Conservation (phyloP, 352 stramenopile genomes). For the Phytophthora ohioensis region DNA sequence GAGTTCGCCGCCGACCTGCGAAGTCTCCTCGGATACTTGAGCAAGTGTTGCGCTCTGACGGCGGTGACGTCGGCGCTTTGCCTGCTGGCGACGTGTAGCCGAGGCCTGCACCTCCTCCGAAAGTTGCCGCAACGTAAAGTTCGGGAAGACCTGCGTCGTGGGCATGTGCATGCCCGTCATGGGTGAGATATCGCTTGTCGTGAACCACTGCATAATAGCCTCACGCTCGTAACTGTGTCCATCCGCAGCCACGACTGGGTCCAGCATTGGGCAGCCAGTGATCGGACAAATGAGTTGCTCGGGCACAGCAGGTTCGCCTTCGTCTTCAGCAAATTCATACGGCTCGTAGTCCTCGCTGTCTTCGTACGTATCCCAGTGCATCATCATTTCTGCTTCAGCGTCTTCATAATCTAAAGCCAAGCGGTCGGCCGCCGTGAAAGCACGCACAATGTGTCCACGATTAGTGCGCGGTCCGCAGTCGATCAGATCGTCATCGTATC, state of each 20-base stretch:
- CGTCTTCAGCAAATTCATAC: constrained; percentile 25
- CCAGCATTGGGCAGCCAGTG: constrained; percentile 94
- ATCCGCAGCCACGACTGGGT: constrained; percentile 96
- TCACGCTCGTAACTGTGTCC: constrained; percentile 98
- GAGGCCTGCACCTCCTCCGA: constrained; percentile 66
- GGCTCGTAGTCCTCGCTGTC: constrained; percentile 34
- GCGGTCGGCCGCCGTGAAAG: constrained; percentile 53
- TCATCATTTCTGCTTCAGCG: constrained; percentile 41
- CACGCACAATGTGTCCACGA: constrained; percentile 61
- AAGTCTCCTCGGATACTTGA: constrained; percentile 14
- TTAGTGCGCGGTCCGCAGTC: constrained; percentile 55
- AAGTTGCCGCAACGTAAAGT: constrained; percentile 76
- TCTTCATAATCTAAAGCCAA: constrained; percentile 42
- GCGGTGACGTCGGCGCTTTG: constrained; percentile 17
- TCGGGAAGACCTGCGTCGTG: constrained; percentile 80
- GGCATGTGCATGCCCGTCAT: constrained; percentile 79
- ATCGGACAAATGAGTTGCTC: constrained; percentile 93
- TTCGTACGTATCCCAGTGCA: constrained; percentile 45
- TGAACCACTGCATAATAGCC: constrained; percentile 95
- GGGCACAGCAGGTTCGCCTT: constrained; percentile 42
- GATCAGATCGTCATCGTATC: constrained; percentile 48
- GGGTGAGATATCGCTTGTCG: constrained; percentile 81
- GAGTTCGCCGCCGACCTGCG: constrained; percentile 14
- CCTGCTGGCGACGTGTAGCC: constrained; percentile 37
- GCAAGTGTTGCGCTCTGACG: constrained; percentile 18